Evolutionary conservation across 257 asterid genomes (phyloP).

Genomic region (Primulina tabacum): DNA sequence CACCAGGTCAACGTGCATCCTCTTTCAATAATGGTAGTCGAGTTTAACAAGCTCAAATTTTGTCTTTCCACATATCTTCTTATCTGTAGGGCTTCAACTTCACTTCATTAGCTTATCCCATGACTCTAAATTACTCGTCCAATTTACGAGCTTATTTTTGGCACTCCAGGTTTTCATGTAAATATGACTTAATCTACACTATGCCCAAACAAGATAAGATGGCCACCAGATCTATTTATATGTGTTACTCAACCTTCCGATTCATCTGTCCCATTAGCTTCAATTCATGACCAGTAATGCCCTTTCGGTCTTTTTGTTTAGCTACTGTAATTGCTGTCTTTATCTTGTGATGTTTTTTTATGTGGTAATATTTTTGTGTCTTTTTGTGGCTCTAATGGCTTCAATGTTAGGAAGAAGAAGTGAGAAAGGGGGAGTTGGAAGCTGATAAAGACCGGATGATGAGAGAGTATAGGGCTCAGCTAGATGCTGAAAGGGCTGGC

Average conservation of each 20-base stretch:
- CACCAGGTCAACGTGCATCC: background rate
- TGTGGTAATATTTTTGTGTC: background rate
- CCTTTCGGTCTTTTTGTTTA: background rate
- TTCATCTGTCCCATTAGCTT: background rate
- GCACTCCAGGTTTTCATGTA: background rate
- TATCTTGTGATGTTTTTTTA: background rate
- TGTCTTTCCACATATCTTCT: background rate
- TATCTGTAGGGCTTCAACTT: background rate
- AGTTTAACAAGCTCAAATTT: background rate
- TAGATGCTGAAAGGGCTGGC: slow-evolving; percentile 89
- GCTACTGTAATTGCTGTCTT: background rate
- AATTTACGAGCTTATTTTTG: background rate
- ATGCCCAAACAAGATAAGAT: background rate
- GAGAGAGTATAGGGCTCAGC: slow-evolving; percentile 96
- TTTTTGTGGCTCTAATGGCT: slow-evolving; percentile 29
- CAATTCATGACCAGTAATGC: background rate
- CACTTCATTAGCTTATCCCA: background rate
- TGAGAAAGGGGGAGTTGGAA: slow-evolving; percentile 92
- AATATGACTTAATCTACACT: background rate
- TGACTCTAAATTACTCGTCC: background rate
- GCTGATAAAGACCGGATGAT: slow-evolving; percentile 98
- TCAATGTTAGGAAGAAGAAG: slow-evolving; percentile 92
- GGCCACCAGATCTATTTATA: background rate
- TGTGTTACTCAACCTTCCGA: background rate
- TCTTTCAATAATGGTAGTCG: background rate